These are phyloP conservation scores for Oligophagozyma castellii DNA, from an alignment of 1,139 yeast genomes.

Conservation along the genomic window DNA sequence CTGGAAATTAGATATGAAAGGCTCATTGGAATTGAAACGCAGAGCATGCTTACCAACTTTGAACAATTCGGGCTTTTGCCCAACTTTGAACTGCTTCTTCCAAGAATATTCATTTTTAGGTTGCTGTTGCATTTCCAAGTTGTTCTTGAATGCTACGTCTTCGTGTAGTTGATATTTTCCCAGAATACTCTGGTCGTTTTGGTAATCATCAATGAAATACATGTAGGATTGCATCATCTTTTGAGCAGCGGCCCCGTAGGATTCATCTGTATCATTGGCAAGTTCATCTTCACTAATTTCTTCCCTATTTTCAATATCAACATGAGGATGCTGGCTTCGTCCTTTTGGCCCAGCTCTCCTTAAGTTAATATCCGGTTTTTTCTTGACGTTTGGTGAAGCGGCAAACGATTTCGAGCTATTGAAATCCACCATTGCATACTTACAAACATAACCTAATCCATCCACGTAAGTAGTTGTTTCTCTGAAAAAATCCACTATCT, in stretches of 20 bases:
- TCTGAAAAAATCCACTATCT: slow-evolving; percentile 77
- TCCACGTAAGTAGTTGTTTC: slow-evolving; percentile 85
- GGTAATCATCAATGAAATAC: slow-evolving; percentile 77
- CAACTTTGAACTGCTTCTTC: slow-evolving; percentile 24
- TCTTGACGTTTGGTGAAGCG: slow-evolving; percentile 33
- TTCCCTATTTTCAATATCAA: slow-evolving; percentile 3
- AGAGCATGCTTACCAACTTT: slow-evolving; percentile 9
- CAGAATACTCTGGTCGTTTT: slow-evolving; percentile 28
- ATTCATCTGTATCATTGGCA: slow-evolving; percentile 19
- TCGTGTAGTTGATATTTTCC: slow-evolving; percentile 24
- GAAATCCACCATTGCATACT: slow-evolving; percentile 82
- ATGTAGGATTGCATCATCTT: slow-evolving; percentile 87
- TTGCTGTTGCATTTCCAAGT: slow-evolving; percentile 3
- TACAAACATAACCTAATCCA: slow-evolving; percentile 89
- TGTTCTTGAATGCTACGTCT: too few species aligned
- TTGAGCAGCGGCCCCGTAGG: slow-evolving; percentile 50
- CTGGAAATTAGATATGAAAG: too few species aligned
- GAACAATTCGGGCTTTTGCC: slow-evolving; percentile 18
- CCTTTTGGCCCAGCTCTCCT: slow-evolving; percentile 1
- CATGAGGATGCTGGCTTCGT: slow-evolving; percentile 1
- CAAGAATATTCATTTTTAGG: slow-evolving; percentile 18
- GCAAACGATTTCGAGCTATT: too few species aligned
- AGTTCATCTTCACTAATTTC: slow-evolving; percentile 2
- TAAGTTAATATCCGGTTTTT: slow-evolving; percentile 2
- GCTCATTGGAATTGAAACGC: background rate